phyloP scores from a whole-genome alignment of 2,329 filamentous ascomycete species.

The Onygenales sp. region DNA sequence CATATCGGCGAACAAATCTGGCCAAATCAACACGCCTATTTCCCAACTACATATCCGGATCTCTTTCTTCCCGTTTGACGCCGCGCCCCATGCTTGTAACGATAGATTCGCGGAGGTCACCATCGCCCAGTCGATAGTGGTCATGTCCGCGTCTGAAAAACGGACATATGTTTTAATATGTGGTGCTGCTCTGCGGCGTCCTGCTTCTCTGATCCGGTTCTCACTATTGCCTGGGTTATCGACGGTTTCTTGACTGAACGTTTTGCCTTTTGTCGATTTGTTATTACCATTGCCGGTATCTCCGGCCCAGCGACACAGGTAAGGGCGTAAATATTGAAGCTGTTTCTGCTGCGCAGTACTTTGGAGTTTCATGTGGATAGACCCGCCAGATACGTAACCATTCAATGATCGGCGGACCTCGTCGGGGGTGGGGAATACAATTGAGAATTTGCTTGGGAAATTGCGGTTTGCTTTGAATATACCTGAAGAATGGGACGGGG shows the following conservation, averaged over 20 bases:
- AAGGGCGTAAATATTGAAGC: slow-evolving; percentile 58
- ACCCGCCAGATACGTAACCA: slow-evolving; percentile 66
- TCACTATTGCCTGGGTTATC: neutral
- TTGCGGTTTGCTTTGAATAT: slow-evolving; percentile 5
- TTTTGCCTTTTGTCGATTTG: neutral
- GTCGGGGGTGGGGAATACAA: slow-evolving; percentile 72
- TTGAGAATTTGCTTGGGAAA: slow-evolving; percentile 44
- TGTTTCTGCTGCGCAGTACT: slow-evolving; percentile 64
- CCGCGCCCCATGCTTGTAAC: slow-evolving; percentile 78
- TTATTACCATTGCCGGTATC: slow-evolving; percentile 29
- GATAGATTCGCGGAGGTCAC: slow-evolving; percentile 87
- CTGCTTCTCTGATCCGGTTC: slow-evolving; percentile 38
- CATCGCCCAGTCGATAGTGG: slow-evolving; percentile 69
- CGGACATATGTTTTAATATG: slow-evolving; percentile 87
- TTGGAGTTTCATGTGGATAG: slow-evolving; percentile 73
- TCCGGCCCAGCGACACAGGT: slow-evolving; percentile 69
- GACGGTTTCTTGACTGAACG: neutral
- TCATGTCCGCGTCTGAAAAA: slow-evolving; percentile 36
- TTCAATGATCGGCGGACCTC: slow-evolving; percentile 69
- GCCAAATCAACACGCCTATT: slow-evolving; percentile 76
- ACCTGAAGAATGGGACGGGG: slow-evolving; percentile 4
- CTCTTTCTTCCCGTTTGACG: slow-evolving; percentile 46
- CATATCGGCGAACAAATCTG: slow-evolving; percentile 40
- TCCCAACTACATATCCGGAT: slow-evolving; percentile 73
- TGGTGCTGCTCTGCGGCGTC: slow-evolving; percentile 62